Conservation (phyloP, 768 basidiomycete genomes). For the Brasilioporus rufonigricans region DNA sequence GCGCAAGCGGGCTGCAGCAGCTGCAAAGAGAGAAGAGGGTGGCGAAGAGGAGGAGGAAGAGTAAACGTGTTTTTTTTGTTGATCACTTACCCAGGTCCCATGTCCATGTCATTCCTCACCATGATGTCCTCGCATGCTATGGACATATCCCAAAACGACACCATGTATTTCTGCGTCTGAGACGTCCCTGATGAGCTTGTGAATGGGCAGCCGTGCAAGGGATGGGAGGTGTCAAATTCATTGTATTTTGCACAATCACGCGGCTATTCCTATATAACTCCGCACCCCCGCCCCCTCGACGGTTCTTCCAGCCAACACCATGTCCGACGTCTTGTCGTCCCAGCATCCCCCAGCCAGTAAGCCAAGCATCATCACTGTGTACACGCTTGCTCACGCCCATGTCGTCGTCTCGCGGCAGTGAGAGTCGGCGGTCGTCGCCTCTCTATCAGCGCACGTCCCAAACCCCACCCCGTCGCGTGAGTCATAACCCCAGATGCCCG, state of each 20-base stretch:
- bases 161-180: neutral
- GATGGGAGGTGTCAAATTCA: neutral
- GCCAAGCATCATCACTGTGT: constrained; percentile 11
- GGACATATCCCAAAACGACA: constrained; percentile 30
- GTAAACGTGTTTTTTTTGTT: constrained; percentile 38
- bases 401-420: constrained; percentile 15
- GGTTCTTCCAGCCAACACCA: constrained; percentile 15
- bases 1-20: constrained; percentile 95
- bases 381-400: neutral
- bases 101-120: constrained; percentile 22
- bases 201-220: neutral
- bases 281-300: constrained; percentile 4
- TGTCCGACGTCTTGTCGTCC: constrained; percentile 29
- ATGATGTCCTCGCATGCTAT: constrained; percentile 33
- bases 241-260: constrained; percentile 3
- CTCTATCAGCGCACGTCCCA: constrained; percentile 43
- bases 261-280: constrained; percentile 11
- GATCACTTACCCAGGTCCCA: constrained; percentile 26
- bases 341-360: constrained; percentile 51
- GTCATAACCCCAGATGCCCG: neutral
- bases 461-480: constrained; percentile 34
- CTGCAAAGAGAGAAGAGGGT: constrained; percentile 87
- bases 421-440: constrained; percentile 52
- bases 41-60: constrained; percentile 92
- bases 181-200: too few relatives aligned